Conservation (phyloP, 1,284 basidiomycete genomes). For the Apiotrichum mycotoxinovorans region DNA sequence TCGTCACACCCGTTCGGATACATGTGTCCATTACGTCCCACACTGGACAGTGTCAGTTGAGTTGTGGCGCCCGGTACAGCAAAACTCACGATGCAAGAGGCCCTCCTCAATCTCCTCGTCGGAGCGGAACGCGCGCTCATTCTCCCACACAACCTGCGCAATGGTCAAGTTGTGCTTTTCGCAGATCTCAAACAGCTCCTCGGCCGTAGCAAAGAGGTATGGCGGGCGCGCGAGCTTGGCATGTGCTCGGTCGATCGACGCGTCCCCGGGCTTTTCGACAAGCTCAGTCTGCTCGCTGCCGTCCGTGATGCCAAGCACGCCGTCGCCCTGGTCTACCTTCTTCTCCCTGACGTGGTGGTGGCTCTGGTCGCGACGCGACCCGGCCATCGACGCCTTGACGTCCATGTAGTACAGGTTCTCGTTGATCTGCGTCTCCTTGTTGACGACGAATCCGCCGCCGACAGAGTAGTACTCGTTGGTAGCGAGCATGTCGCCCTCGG, state of each 20-base stretch:
- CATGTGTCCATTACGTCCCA: constrained; percentile 94
- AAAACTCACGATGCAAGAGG: constrained; percentile 50
- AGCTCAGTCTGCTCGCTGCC: background rate
- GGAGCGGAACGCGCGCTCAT: constrained; percentile 75
- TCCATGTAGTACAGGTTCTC: constrained; percentile 96
- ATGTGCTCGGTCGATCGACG: constrained; percentile 5
- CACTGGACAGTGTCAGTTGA: constrained; percentile 54
- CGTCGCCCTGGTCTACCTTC: background rate
- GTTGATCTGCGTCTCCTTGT: constrained; percentile 65
- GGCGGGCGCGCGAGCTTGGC: constrained; percentile 55
- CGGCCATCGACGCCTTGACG: constrained; percentile 78
- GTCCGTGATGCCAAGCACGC: constrained; percentile 2
- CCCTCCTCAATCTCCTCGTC: constrained; percentile 73
- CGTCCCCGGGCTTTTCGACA: constrained; percentile 1
- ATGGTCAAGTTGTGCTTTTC: constrained; percentile 68
- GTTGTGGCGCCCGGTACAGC: too few species aligned
- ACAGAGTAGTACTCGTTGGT: constrained; percentile 91
- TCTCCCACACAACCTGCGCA: constrained; percentile 91
- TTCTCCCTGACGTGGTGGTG: background rate
- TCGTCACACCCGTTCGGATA: constrained; percentile 80
- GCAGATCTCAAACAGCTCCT: constrained; percentile 29
- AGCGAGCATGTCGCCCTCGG: constrained; percentile 77
- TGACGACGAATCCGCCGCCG: constrained; percentile 77
- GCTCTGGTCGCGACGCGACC: constrained; percentile 65
- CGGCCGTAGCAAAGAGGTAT: constrained; percentile 45